phyloP scores from a whole-genome alignment of 805 yeast genomes.

The Saccharomycopsis vini region DNA sequence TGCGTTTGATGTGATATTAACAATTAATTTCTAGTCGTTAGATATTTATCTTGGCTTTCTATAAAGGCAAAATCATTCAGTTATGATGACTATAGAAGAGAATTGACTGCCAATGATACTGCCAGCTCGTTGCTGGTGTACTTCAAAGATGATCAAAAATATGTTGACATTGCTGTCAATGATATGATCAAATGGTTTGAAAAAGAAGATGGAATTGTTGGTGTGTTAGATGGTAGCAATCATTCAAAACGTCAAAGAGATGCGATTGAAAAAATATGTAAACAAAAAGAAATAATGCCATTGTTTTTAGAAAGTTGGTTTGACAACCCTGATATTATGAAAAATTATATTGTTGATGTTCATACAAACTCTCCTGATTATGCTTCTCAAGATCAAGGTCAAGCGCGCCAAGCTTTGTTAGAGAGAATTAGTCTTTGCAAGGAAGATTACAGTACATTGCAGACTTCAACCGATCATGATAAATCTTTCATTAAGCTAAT shows the following conservation, averaged over 20 bases:
- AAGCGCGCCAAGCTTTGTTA: conserved; percentile 63
- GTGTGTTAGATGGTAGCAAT: conserved; percentile 90
- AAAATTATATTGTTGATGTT: conserved; percentile 76
- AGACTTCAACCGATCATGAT: conserved; percentile 45
- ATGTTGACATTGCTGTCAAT: conserved; percentile 55
- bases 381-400: conserved; percentile 54
- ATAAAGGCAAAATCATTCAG: conserved; percentile 81
- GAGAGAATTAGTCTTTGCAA: conserved; percentile 69
- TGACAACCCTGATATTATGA: conserved; percentile 68
- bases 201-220: conserved; percentile 77
- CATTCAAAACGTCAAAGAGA: conserved; percentile 67
- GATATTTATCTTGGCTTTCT: conserved; percentile 88
- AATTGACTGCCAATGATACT: no score
- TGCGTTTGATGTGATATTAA: neutral
- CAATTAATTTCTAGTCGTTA: conserved; percentile 40
- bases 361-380: conserved; percentile 85
- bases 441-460: conserved; percentile 67
- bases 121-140: no score
- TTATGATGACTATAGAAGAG: conserved; percentile 78
- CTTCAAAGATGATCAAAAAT: conserved; percentile 55
- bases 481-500: conserved; percentile 80
- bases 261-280: conserved; percentile 50
- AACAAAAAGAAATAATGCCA: conserved; percentile 68
- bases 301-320: conserved; percentile 91
- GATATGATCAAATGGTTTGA: conserved; percentile 86